Evolutionary conservation across 106 monocot species (phyloP), one percentile per base, ranked within the genome.

Genomic region (Ottelia alismoides): DNA sequence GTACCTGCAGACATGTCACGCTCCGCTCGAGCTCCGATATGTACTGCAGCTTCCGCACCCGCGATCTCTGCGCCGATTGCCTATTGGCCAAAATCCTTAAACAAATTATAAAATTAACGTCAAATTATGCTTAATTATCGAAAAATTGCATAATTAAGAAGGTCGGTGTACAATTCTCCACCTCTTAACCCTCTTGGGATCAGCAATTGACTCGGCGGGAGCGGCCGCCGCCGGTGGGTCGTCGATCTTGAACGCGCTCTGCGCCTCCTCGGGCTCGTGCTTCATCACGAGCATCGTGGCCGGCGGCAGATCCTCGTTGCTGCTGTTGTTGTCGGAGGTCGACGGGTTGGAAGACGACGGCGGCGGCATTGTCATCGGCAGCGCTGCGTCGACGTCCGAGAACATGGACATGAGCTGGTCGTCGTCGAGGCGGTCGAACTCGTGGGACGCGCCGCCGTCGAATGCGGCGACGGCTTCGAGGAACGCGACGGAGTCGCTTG

Each of bases 161-260:
- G 29, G 47, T 24, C n/a, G n/a, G n/a, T n/a, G n/a, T n/a, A n/a
- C n/a, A n/a, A n/a, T n/a, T n/a, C n/a, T n/a, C n/a, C n/a, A 80
- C 85, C 85, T 76, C 55, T 77, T 85, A 25, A 85, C 80, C 53
- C 85, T 76, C 53, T 77, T 85, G 20, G 74, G 71, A 56, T 86
- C 85, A 2, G 61, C 48, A 0, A 25, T 47, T 11, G 56, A 23
- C 5, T 5, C 35, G 35, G 35, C 58, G 17, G 52, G 21, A 11
- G 22, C 55, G 9, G 31, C 45, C 32, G 49, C 30, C 2, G 25
- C 16, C 3, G 47, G 53, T 10, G 46, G 0, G 0, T 83, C 67
- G 12, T 31, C 70, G 55, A 74, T 78, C 35, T 66, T 52, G 1
- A 21, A 58, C 58, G 64, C 67, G 14, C 27, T 61, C 35, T 40